A percentile compares a stretch with the other conserved stretches of the same genome.
Evolutionary conservation across 2,329 filamentous ascomycete genomes (phyloP).

Genomic region (Shiraia sp.): DNA sequence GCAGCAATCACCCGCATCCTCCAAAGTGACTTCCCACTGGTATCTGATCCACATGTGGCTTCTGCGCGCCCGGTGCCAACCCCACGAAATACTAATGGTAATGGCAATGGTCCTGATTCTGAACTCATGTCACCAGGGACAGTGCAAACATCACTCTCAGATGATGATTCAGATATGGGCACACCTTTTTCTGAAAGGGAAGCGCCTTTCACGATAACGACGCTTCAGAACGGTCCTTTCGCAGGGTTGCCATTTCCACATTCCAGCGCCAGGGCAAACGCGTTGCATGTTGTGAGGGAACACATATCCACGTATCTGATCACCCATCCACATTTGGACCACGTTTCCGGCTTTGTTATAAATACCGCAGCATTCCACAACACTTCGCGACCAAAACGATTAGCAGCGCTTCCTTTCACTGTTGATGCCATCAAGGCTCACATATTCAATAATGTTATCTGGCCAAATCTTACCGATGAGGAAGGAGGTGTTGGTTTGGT

Average conservation of each 20-base stretch:
- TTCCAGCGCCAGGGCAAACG: slow-evolving; percentile 72
- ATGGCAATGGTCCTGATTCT: slow-evolving; percentile 11
- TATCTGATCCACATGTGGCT: slow-evolving; percentile 29
- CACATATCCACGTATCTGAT: slow-evolving; percentile 89
- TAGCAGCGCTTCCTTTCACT: slow-evolving; percentile 86
- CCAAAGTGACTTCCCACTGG: slow-evolving; percentile 57
- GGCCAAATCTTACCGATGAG: slow-evolving; percentile 96
- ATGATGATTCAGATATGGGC: slow-evolving; percentile 34
- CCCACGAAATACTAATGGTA: slow-evolving; percentile 20
- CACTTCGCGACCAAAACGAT: slow-evolving; percentile 74
- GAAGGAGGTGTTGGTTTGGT: slow-evolving; percentile 92
- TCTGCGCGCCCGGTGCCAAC: slow-evolving; percentile 5
- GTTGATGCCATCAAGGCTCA: slow-evolving; percentile 90
- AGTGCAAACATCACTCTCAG: slow-evolving; percentile 20
- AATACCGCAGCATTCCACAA: slow-evolving; percentile 88
- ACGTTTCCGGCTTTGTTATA: slow-evolving; percentile 87
- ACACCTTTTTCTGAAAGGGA: slow-evolving; percentile 33
- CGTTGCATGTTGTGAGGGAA: slow-evolving; percentile 74
- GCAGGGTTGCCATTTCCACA: slow-evolving; percentile 73
- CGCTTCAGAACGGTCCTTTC: slow-evolving; percentile 72
- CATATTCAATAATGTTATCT: slow-evolving; percentile 97
- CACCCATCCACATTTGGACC: slow-evolving; percentile 96
- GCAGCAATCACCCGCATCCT: slow-evolving; percentile 82
- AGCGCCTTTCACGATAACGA: slow-evolving; percentile 53
- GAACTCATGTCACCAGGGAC: slow-evolving; percentile 34